Base-by-base conservation (phyloP, 768 basidiomycete species). In the Gloeopeniophorella convolvens region DNA sequence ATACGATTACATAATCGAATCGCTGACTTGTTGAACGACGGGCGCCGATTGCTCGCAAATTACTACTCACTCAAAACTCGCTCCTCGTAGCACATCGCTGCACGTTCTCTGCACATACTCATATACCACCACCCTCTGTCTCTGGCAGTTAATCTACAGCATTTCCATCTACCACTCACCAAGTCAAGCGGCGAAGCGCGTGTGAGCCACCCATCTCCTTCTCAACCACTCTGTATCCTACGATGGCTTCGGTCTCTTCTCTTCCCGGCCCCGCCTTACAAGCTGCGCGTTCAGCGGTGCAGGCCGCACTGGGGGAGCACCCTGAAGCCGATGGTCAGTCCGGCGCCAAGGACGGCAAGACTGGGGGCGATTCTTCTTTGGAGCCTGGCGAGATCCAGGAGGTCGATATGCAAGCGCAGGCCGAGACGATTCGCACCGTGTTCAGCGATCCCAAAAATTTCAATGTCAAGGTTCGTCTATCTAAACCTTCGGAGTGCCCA, bases 361-460 rank as follows among this genome's bases (percentile, higher is more conserved):
- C 49, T 30, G 60, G 46, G 16, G 60, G 54, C 43, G 65, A 62
- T 10, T 63, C 59, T 11, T 56, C 62, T 7, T 59, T 73, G 9
- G 90, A 93, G 65, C 81, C 82, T 10, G 90, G 89, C 51, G 89
- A 93, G 71, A 83, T 89, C 42, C 86, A 88, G 67, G 92, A 92
- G 65, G 76, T 88, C 40, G 83, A 88, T 62, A 87, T 90, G 85
- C 75, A 86, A 59, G 77, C 80, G 24, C 87, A 89, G 64, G 85
- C 86, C 31, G 86, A 89, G 48, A 78, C 74, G 48, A 87, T 93
- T 62, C 79, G 85, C 59, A 98, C 96, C 20, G 89, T 99, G 41
- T 97, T 99, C 70, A 92, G 80, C 61, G 88, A 94, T 70, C 83
- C 89, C 18, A 82, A 77, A 61, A 88, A 88, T 62, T 98, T 97